These are phyloP conservation scores for Macrolepiota fuliginosa DNA, from an alignment of 768 basidiomycete species.

Conservation along the genomic window DNA sequence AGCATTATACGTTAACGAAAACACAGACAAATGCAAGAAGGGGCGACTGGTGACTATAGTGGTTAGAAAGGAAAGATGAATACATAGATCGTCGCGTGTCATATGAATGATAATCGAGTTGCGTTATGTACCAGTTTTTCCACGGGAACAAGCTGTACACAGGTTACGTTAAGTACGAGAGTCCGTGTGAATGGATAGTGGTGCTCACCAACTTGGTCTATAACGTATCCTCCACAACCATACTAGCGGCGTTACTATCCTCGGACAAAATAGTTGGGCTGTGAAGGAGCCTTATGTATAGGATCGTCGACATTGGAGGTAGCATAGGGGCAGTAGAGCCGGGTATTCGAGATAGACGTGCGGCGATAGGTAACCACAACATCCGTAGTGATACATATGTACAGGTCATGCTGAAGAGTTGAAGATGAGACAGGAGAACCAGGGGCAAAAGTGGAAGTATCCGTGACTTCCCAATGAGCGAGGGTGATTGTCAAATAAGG, in stretches of 20 bases:
- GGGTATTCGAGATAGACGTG: not conserved
- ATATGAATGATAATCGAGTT: not conserved
- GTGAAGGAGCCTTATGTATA: not conserved
- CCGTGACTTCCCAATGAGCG: not conserved
- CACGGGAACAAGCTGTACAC: not conserved
- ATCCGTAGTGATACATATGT: slow-evolving; percentile 6
- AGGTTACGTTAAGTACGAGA: not conserved
- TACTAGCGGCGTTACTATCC: not conserved
- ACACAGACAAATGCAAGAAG: not conserved
- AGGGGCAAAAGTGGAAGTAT: not conserved
- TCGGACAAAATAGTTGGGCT: not conserved
- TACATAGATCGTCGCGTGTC: not conserved
- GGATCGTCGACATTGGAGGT: not conserved
- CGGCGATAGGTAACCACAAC: not conserved
- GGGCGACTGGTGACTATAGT: not conserved
- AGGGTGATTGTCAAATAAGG: not conserved
- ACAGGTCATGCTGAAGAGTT: not conserved
- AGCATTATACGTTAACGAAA: not conserved
- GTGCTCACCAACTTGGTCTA: slow-evolving; percentile 6
- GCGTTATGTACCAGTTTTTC: not conserved
- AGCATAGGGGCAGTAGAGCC: not conserved
- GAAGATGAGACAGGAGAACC: not conserved
- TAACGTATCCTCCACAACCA: not conserved
- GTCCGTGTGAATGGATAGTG: not conserved
- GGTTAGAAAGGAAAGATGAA: not conserved